Evolutionary conservation across 78 protist genomes (phyloP).

Genomic region (slime mould (Dictyostelium discoideum)): DNA sequence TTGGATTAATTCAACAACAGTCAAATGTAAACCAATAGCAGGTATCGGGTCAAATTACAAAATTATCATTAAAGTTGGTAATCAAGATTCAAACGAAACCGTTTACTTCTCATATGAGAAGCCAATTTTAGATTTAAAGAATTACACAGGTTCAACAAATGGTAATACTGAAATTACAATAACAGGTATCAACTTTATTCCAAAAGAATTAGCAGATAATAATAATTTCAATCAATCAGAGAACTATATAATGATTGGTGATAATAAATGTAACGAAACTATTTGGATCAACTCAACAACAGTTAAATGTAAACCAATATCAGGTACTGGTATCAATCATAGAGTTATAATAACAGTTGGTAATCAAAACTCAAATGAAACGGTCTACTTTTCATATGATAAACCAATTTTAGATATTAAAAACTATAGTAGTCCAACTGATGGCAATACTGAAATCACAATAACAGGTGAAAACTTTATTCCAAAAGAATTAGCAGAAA

Average conservation of each 20-base stretch:
- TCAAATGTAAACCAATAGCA: neutral
- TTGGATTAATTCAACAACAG: neutral
- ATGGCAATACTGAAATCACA: neutral
- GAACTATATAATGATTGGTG: neutral
- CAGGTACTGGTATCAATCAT: neutral
- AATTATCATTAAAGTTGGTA: neutral
- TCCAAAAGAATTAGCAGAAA: too few species aligned
- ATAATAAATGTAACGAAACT: neutral
- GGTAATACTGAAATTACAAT: slow-evolving; percentile 22
- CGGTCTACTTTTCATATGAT: neutral
- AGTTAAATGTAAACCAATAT: neutral
- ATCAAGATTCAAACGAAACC: neutral
- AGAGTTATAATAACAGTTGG: neutral
- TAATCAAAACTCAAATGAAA: neutral
- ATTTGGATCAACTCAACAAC: neutral
- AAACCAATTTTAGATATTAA: neutral
- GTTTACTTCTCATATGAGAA: neutral
- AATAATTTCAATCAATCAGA: neutral
- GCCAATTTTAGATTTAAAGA: neutral
- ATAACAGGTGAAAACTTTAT: slow-evolving; percentile 23
- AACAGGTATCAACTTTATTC: neutral
- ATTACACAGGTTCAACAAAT: slow-evolving; percentile 1
- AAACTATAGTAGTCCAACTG: neutral
- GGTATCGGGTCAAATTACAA: neutral
- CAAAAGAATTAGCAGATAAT: neutral